phyloP scores from a whole-genome alignment of 2,329 filamentous ascomycete species.

The Dactylellina leptospora region DNA sequence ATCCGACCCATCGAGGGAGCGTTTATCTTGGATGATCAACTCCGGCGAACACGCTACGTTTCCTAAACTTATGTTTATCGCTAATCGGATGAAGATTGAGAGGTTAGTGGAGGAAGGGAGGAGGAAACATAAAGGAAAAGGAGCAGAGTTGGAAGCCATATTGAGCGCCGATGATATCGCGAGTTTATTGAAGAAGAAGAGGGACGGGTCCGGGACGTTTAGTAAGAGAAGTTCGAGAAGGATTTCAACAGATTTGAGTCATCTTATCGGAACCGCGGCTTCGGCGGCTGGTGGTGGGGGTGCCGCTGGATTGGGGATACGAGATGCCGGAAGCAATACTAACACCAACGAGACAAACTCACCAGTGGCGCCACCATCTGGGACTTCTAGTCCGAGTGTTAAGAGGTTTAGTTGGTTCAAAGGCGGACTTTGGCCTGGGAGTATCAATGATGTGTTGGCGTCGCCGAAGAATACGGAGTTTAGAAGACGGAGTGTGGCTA shows the following conservation, averaged over 20 bases:
- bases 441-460: conserved; percentile 44
- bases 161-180: conserved; percentile 70
- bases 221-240: conserved; percentile 35
- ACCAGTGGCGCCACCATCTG: conserved; percentile 4
- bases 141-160: conserved; percentile 68
- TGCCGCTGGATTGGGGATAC: conserved; percentile 15
- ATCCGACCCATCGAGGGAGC: conserved; percentile 77
- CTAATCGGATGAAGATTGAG: conserved; percentile 86
- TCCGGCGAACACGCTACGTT: conserved; percentile 89
- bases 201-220: not conserved
- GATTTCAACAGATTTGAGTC: conserved; percentile 29
- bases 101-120: conserved; percentile 71
- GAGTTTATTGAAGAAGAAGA: conserved; percentile 61
- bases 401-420: conserved; percentile 50
- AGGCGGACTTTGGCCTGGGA: conserved; percentile 36
- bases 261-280: conserved; percentile 12
- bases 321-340: conserved; percentile 8
- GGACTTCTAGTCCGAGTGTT: conserved; percentile 18
- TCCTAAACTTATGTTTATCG: conserved; percentile 89
- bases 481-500: conserved; percentile 30
- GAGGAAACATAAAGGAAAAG: conserved; percentile 65
- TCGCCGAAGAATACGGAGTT: conserved; percentile 37
- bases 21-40: conserved; percentile 86
- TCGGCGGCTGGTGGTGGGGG: conserved; percentile 25
- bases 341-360: conserved; percentile 7